Evolutionary conservation across 2,329 filamentous ascomycete species (phyloP).

Genomic region (Colletotrichum sp.): DNA sequence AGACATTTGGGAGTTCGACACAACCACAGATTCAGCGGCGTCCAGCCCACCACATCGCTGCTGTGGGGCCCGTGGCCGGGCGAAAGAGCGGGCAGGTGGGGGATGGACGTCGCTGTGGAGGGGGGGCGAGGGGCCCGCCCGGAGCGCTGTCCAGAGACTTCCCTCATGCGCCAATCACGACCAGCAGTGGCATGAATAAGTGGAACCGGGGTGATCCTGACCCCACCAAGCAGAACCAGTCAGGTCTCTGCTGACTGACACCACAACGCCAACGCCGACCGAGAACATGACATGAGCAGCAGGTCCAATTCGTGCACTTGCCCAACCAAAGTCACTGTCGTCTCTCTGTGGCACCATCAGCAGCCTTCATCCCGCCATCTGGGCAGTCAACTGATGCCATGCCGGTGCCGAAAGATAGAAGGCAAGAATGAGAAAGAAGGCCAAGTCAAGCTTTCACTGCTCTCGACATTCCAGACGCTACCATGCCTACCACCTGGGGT

Average conservation of each 20-base stretch:
- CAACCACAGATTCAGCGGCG: background rate
- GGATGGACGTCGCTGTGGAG: background rate
- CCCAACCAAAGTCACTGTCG: background rate
- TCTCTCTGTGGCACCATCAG: constrained; percentile 5
- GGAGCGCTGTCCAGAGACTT: background rate
- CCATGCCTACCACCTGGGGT: background rate
- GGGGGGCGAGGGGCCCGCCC: background rate
- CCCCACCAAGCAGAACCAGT: background rate
- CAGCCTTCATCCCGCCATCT: background rate
- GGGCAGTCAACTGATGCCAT: constrained; percentile 3
- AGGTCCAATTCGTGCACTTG: background rate
- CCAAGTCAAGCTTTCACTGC: background rate
- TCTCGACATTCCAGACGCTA: background rate
- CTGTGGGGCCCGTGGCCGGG: constrained; percentile 12
- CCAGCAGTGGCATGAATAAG: background rate
- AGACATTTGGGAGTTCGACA: background rate
- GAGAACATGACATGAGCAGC: constrained; percentile 16
- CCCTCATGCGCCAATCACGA: background rate
- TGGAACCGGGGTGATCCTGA: background rate
- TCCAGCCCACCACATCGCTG: background rate
- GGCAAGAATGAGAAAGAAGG: background rate
- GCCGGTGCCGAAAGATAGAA: background rate
- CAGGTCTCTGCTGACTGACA: constrained; percentile 16
- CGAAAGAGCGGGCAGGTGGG: constrained; percentile 13
- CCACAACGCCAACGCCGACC: background rate